phyloP scores from a whole-genome alignment of 495 filamentous ascomycete genomes.

The Penicillium samsonianum region DNA sequence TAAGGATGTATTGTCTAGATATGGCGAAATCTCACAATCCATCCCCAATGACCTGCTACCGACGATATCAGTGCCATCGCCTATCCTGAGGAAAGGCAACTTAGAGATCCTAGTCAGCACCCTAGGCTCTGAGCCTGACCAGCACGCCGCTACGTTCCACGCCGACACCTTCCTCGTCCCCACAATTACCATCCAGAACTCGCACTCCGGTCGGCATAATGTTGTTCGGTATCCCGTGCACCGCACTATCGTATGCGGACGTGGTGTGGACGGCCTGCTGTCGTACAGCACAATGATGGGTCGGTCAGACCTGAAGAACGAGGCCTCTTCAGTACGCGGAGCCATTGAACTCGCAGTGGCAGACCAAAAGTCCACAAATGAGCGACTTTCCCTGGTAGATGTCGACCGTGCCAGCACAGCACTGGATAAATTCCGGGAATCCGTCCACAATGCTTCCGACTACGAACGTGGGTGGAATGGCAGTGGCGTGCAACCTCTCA shows the following conservation, averaged over 20 bases:
- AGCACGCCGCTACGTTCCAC: constrained; percentile 51
- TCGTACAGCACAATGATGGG: constrained; percentile 50
- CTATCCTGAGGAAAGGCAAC: constrained; percentile 63
- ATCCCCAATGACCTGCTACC: constrained; percentile 51
- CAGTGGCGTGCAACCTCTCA: constrained; percentile 64
- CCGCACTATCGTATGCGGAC: constrained; percentile 71
- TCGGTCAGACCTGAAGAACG: constrained; percentile 36
- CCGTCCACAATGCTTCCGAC: constrained; percentile 63
- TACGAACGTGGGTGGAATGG: constrained; percentile 75
- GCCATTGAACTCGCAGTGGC: constrained; percentile 54
- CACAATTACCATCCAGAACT: constrained; percentile 65
- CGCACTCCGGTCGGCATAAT: constrained; percentile 58
- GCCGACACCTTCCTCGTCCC: constrained; percentile 66
- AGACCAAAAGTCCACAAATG: constrained; percentile 30
- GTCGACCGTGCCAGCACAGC: constrained; percentile 57
- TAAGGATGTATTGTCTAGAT: constrained; percentile 34
- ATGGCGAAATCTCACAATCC: constrained; percentile 51
- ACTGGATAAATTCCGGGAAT: constrained; percentile 64
- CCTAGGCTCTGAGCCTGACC: constrained; percentile 43
- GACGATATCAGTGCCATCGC: constrained; percentile 65
- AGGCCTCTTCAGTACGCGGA: constrained; percentile 51
- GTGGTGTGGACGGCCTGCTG: constrained; percentile 59
- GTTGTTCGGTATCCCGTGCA: constrained; percentile 83
- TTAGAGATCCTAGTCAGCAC: constrained; percentile 78
- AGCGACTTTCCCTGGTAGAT: constrained; percentile 53